Percentiles rank a stretch among this genome's conserved stretches.
Conservation (phyloP, 768 basidiomycete species). For the Multifurca ochricompacta region DNA sequence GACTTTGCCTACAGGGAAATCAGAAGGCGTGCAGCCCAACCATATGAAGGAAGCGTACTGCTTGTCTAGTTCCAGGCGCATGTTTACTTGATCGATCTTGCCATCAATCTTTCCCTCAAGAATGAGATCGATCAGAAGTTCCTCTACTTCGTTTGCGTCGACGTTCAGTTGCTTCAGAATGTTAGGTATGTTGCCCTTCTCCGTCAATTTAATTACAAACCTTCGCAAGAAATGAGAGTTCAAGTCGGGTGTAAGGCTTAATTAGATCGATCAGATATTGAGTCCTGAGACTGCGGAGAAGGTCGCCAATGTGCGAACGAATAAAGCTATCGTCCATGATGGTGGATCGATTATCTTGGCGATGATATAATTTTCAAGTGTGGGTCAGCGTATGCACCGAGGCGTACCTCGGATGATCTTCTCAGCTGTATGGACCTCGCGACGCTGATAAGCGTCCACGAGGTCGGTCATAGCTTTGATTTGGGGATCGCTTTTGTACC, state of each 20-base stretch:
- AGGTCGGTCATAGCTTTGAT: constrained; percentile 98
- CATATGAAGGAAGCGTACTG: constrained; percentile 43
- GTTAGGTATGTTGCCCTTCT: background rate
- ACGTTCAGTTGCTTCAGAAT: constrained; percentile 88
- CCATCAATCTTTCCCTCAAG: constrained; percentile 97
- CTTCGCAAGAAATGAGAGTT: constrained; percentile 88
- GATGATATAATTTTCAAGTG: background rate
- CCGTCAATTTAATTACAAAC: constrained; percentile 32
- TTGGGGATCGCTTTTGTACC: constrained; percentile 92
- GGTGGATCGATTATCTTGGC: constrained; percentile 80
- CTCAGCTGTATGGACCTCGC: constrained; percentile 96
- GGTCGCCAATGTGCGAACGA: constrained; percentile 90
- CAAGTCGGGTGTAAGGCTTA: constrained; percentile 93
- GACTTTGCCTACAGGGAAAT: constrained; percentile 51
- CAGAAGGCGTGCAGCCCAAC: constrained; percentile 7
- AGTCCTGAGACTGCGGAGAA: constrained; percentile 87
- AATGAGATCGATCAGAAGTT: constrained; percentile 87
- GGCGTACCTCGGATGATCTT: constrained; percentile 79
- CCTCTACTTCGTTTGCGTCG: constrained; percentile 86
- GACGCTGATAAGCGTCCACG: constrained; percentile 91
- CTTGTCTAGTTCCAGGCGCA: constrained; percentile 83
- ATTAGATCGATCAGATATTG: constrained; percentile 97
- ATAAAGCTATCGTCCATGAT: constrained; percentile 98
- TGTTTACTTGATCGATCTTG: constrained; percentile 92
- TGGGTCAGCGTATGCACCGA: background rate